These are phyloP conservation scores for Pythium vanterpoolii DNA, from an alignment of 352 stramenopile genomes.

Conservation along the genomic window DNA sequence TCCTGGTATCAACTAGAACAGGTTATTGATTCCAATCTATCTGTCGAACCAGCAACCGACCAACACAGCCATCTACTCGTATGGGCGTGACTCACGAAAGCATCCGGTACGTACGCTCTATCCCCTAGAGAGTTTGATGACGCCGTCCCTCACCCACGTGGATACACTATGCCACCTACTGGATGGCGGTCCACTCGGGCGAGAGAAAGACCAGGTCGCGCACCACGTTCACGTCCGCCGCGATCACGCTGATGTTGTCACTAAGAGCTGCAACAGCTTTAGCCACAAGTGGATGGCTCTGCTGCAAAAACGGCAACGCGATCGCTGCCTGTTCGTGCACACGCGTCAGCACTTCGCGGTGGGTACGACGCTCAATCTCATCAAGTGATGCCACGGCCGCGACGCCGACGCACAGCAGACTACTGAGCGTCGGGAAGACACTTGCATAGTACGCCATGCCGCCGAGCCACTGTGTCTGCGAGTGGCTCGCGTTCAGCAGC, in stretches of 20 bases:
- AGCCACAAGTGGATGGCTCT: constrained; percentile 7
- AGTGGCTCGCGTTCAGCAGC: constrained; percentile 17
- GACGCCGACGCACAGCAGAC: constrained; percentile 37
- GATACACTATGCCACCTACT: no score
- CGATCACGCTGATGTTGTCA: neutral
- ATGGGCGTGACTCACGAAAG: no score
- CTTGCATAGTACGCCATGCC: constrained; percentile 65
- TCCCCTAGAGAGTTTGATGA: neutral
- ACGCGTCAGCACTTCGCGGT: neutral
- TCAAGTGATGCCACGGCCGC: constrained; percentile 30
- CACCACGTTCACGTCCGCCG: neutral
- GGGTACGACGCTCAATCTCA: neutral
- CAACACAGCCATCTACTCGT: no score
- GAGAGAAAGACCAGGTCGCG: constrained; percentile 12
- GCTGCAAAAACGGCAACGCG: constrained; percentile 1
- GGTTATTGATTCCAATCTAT: no score
- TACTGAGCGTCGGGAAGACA: constrained; percentile 55
- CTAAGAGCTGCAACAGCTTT: constrained; percentile 6
- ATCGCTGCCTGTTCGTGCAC: neutral
- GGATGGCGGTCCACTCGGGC: constrained; percentile 14
- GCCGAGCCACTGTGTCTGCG: constrained; percentile 44
- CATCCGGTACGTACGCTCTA: no score
- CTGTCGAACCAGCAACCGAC: no score
- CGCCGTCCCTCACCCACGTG: no score
- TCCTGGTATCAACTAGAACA: no score